Base-by-base conservation (phyloP, 495 filamentous ascomycete species). In the Parachaetomium inaequale region DNA sequence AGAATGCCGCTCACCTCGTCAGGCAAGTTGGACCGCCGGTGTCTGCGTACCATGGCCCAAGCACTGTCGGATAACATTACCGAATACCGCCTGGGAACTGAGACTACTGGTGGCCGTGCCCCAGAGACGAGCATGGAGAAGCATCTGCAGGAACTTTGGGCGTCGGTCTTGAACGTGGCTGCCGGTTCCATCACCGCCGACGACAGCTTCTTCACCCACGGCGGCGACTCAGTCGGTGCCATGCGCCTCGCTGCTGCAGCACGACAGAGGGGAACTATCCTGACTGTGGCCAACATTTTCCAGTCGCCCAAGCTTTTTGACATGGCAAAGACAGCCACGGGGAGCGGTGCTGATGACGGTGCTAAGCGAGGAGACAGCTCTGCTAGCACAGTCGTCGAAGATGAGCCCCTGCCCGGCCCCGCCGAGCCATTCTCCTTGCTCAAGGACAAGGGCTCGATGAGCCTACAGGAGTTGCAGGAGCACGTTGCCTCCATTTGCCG, bases 191-290 rank as follows among this genome's bases (percentile, higher is more conserved):
- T 89, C 47, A 72, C 76, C 0, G 59, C 82, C n/a, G 73, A 83
- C 23, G 79, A 86, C 64, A 83, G 78, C 63, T 90, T 91, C 70
- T 76, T 90, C 61, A 76, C 74, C 5, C 74, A 88, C 14, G 87
- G 88, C 15, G 88, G 88, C 36, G 88, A 91, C 66, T 89, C 86
- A 0, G 84, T 91, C 57, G 81, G 82, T 10, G 87, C 87, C 0
- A 90, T 91, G 80, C 83, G 82, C 61, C 75, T 89, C 47, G 87
- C 84, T n/a, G 79, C 84, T 10, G 79, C 79, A 53, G 80, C 82
- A 28, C 82, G 76, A 32, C 66, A 63, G 5, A 74, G 78, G 23
- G 81, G 81, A 1, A 46, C 86, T 21, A 70, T 73, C 25, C 68
- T 89, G 36, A 81, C 81, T 1, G 84, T 87, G 5, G 79, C 81